Base-by-base conservation (phyloP, 2,329 filamentous ascomycete genomes). In the Cryphonectria radicalis region DNA sequence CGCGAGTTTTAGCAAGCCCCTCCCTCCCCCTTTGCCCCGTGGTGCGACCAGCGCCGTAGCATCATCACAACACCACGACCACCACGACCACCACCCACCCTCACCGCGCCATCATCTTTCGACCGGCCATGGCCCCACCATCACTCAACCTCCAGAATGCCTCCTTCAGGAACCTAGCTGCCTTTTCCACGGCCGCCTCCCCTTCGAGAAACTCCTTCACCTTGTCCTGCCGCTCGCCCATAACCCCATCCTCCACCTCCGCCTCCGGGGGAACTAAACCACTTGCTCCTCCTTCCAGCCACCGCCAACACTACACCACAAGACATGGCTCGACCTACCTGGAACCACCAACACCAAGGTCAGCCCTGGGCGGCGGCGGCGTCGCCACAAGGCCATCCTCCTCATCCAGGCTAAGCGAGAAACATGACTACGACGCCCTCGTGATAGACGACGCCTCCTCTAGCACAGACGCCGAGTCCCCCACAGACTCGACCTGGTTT, bases 181-280 rank as follows among this genome's bases (percentile, higher is more conserved):
- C 77, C 74, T 74, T 80, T 74, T 74, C 78, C 69, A 74, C 76
- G 19, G 75, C 77, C 25, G 73, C 77, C 6, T 77, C 78, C 6
- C 77, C 78, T 6, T 66, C 79, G 8, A 75, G 78, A 55, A 76
- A 74, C 59, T 76, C 68, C 62, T 79, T 81, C 69, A 71, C 78
- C 19, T 73, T 79, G 17, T 78, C 75, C 68, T 80, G 78, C 68
- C 77, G 78, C 7, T 80, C 80, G 35, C 80, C 80, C 2, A 68
- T 77, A 14, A 77, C 76, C 35, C 77, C 78, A 42, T 70, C 69
- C 13, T 69, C 74, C 53, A 8, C 19, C 22, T 50, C 46, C 43
- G 17, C 43, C 43, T 17, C 17, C 2, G 17, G 17, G 22, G 72
- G 73, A 43, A 68, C n/a, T 19, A 70, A 69, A 13, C 7, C 35